Evolutionary conservation across 495 filamentous ascomycete species (phyloP), one percentile per base, ranked within the genome.

Genomic region (Lepraria neglecta): DNA sequence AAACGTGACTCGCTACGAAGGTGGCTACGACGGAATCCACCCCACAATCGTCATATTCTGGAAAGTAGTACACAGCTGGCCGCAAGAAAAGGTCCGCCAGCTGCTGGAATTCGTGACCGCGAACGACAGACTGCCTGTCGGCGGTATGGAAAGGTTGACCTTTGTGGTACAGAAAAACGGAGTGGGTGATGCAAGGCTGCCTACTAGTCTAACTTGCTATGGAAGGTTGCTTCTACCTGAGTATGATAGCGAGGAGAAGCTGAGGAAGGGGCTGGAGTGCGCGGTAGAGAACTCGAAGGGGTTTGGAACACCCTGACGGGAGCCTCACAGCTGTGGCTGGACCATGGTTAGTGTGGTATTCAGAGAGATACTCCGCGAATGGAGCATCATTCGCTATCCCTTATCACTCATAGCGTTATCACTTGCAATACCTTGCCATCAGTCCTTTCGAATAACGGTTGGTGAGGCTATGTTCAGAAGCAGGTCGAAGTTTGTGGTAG

Each of bases 21-120:
- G 80, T 46, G 90, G 90, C 19, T 96, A 89, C 75, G 79, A 83
- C 45, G 77, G 84, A 1, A 72, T 73, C 10, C 84, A 92, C 68
- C 80, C 75, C 6, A 80, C 84, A 17, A 84, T 98, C 56, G 68
- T 76, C 5, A 82, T 89, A 60, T 97, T 98, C 72, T 98, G 94
- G 94, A 77, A 72, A 33, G 80, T 96, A 10, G 85, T 92, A 6
- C 81, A 62, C 47, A 54, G 38, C 19, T 65, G 64, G 64, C 21
- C 64, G 38, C 76, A 86, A n/a, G 79, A 80, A 52, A 83, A 85
- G 75, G 85, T 86, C 68, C 78, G 82, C 38, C 79, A 80, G 67
- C 76, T 98, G 52, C 77, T 98, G 58, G 91, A 97, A 70, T 98
- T 98, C 65, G 92, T 97, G 27, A 98, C 94, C 27, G 91, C 91